Evolutionary conservation across 2,329 filamentous ascomycete genomes (phyloP).

Genomic region (Clarireedia paspali): DNA sequence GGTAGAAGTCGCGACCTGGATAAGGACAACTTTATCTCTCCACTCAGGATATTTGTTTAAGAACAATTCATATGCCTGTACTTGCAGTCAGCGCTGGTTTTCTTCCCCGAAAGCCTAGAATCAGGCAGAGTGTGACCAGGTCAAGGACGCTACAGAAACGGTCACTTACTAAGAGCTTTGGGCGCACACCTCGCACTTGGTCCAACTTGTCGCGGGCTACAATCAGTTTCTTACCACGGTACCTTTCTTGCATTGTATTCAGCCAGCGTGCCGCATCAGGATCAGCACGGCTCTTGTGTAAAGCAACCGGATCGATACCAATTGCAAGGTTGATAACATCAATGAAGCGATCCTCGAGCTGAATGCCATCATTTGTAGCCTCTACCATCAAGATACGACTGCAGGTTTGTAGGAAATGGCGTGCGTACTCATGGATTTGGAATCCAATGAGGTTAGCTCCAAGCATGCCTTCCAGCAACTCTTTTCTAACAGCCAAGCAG

Average conservation of each 20-base stretch:
- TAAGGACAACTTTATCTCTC: constrained; percentile 79
- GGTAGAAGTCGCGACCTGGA: constrained; percentile 88
- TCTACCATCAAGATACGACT: constrained; percentile 86
- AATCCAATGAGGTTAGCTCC: constrained; percentile 90
- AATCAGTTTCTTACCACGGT: constrained; percentile 82
- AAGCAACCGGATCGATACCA: constrained; percentile 76
- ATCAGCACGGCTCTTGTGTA: constrained; percentile 63
- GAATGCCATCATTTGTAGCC: constrained; percentile 78
- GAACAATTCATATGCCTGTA: constrained; percentile 71
- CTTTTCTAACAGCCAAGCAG: constrained; percentile 77
- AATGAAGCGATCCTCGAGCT: constrained; percentile 88
- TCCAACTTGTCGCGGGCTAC: constrained; percentile 93
- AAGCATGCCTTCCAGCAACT: constrained; percentile 85
- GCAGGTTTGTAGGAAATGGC: constrained; percentile 93
- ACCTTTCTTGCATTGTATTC: constrained; percentile 70
- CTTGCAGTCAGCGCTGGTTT: background rate
- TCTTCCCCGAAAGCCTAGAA: too few relatives aligned
- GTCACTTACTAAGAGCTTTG: constrained; percentile 61
- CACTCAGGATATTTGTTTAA: constrained; percentile 89
- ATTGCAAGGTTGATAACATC: constrained; percentile 82
- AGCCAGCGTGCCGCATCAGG: constrained; percentile 73
- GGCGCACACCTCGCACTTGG: constrained; percentile 81
- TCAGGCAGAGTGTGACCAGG: too few relatives aligned
- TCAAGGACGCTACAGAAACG: background rate
- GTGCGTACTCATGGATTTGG: constrained; percentile 86